Conservation (phyloP, 1,284 basidiomycete genomes). For the Sanguinoderma infundibulare region DNA sequence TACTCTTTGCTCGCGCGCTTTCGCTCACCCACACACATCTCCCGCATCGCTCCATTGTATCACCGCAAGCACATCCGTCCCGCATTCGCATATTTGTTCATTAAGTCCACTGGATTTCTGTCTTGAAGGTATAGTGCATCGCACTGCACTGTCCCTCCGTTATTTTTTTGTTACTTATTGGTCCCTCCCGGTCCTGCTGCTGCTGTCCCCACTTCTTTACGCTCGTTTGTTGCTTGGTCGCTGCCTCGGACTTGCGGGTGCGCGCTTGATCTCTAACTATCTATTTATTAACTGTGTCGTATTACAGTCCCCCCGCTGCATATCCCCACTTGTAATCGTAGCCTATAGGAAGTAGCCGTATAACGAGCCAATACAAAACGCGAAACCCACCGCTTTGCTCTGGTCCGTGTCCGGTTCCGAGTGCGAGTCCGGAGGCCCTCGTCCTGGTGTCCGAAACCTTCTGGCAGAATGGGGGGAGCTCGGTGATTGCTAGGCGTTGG, state of each 20-base stretch:
- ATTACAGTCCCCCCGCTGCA: constrained; percentile 28
- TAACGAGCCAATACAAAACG: constrained; percentile 28
- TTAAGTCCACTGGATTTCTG: constrained; percentile 21
- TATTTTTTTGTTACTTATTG: constrained; percentile 36
- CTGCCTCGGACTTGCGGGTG: constrained; percentile 17
- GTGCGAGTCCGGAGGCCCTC: neutral
- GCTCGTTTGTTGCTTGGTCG: constrained; percentile 24
- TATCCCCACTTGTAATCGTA: constrained; percentile 33
- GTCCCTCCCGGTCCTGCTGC: constrained; percentile 13
- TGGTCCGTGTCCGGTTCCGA: neutral
- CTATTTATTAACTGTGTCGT: constrained; percentile 32
- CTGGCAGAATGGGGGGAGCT: too few species aligned
- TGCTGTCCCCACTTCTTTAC: constrained; percentile 10
- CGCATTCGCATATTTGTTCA: constrained; percentile 24
- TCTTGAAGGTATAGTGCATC: constrained; percentile 30
- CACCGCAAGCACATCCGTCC: constrained; percentile 25
- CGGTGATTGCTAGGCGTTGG: neutral
- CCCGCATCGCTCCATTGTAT: constrained; percentile 27
- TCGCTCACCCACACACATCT: constrained; percentile 10
- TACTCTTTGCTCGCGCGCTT: constrained; percentile 24
- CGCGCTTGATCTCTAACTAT: constrained; percentile 21
- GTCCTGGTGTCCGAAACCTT: too few species aligned
- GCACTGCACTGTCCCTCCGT: neutral
- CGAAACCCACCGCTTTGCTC: constrained; percentile 9
- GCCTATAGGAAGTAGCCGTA: constrained; percentile 33